Base-by-base conservation (phyloP, 2,329 filamentous ascomycete genomes). In the Fusarium anguioides region DNA sequence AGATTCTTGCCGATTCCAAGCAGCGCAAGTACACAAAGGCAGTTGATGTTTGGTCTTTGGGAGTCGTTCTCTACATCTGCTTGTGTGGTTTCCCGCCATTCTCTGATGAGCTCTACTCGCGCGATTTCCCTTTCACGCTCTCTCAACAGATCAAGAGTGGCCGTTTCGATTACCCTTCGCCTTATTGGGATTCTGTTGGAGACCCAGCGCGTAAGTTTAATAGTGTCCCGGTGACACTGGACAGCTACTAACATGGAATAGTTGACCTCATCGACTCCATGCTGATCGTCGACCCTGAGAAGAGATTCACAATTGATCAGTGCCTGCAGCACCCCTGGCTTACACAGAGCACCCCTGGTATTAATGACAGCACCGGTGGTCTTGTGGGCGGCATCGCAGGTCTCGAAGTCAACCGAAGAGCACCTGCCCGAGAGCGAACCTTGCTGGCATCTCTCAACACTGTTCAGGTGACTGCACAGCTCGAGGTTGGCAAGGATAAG, bases 31-130 rank as follows among this genome's bases (percentile, higher is more conserved):
- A 99, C 80, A 97, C 94, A 53, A 93, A 94, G 74, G 94, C 94
- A 5, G 96, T 99, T 11, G 96, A 99, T 76, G 85, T 98, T 39
- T 98, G 96, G 96, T 97, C 94, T 2, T 85, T 98, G 1, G 96
- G 96, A n/a, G 96, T 99, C 5, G 95, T 99, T 5, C 84, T 99
- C 23, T 99, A 98, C 80, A 98, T 98, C 72, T 97, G 94, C 76
- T 86, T 98, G 7, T 98, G 96, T 76, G 96, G 96, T 33, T 98
- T 98, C 75, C 96, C 95, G 6, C 96, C 96, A 0, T 99, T 99
- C 80, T 97, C 93, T 0, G 96, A 99, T 73, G 96, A 99, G 79
- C 87, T 98, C 1, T 92, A 90, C 79, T 89, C 89, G 2, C 80
- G 80, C 33, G 90, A 97, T 41, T 96, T 94, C 69, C 96, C 96